phyloP scores from a whole-genome alignment of 164 flowering plant genomes.

The Nymphaea thermarum region DNA sequence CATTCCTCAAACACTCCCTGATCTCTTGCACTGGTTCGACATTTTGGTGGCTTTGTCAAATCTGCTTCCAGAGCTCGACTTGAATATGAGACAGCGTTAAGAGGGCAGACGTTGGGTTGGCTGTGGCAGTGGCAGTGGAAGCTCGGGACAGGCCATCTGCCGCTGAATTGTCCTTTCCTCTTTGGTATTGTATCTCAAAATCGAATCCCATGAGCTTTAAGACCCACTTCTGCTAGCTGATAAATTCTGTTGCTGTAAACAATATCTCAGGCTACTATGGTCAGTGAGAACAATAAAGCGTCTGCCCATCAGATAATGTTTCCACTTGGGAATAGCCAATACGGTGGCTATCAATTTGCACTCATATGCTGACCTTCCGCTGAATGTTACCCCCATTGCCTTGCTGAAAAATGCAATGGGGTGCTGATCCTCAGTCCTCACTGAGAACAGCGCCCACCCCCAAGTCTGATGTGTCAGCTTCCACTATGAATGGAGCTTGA shows the following conservation, averaged over 20 bases:
- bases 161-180: not conserved
- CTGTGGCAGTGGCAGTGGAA: not conserved
- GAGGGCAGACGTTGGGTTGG: not conserved
- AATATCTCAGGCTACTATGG: not conserved
- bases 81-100: not conserved
- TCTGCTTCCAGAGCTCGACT: not conserved
- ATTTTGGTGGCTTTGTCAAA: not conserved
- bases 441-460: not conserved
- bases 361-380: not conserved
- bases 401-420: not conserved
- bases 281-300: not conserved
- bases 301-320: not conserved
- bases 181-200: not conserved
- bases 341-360: not conserved
- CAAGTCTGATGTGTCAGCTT: not conserved
- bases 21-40: too few relatives aligned
- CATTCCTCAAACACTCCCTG: too few relatives aligned
- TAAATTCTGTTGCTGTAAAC: not conserved
- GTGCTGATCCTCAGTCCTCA: not conserved
- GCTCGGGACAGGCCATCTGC: not conserved
- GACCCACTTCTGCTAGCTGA: not conserved
- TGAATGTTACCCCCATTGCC: not conserved
- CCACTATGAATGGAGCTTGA: not conserved
- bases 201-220: not conserved
- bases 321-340: not conserved